Base-by-base conservation (phyloP, 306 rosid genomes). In the Gastrolobium villosum region DNA sequence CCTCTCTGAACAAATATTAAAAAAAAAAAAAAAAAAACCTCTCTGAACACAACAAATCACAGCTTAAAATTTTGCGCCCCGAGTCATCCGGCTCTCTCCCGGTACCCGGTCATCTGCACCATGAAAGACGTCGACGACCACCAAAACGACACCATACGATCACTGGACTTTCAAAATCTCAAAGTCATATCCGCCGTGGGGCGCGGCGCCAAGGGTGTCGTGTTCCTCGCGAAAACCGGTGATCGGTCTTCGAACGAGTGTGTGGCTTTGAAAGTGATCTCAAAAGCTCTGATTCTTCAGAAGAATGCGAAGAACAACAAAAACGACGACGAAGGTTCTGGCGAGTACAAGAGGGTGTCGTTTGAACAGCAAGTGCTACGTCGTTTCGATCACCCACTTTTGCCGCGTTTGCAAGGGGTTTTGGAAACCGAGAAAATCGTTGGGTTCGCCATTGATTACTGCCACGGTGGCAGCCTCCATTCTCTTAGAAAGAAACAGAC, bases 161-260 rank as follows among this genome's bases (percentile, higher is more conserved):
- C 79, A 13, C 53, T 95, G 2, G 82, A 90, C 80, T 86, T 91
- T n/a, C 65, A 70, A 4, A 71, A 81, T 2, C 69, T 95, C 0
- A 76, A 41, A 61, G 91, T 89, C 0, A 65, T 91, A 5, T 83
- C 93, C 2, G 90, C 96, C 8, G 88, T 91, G 6, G 99, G 99
- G 31, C 96, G 97, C 41, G 99, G 99, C 14, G 98, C 98, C 39
- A 93, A 93, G 60, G 99, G 99, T 7, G 94, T 95, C 7, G 99
- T 95, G 28, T 95, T 95, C 65, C 87, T 85, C 0, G 88, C 90
- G 3, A 48, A 14, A 14, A 77, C 78, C 55, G 83, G 49, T 34
- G 75, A 49, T 11, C 70, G 34, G 70, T 77, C 57, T 0, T n/a
- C 54, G 26, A 65, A 60, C 4, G 88, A 89, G 70, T 82, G 61